Conservation (phyloP, 495 filamentous ascomycete genomes). For the Aspergillus avenaceus region DNA sequence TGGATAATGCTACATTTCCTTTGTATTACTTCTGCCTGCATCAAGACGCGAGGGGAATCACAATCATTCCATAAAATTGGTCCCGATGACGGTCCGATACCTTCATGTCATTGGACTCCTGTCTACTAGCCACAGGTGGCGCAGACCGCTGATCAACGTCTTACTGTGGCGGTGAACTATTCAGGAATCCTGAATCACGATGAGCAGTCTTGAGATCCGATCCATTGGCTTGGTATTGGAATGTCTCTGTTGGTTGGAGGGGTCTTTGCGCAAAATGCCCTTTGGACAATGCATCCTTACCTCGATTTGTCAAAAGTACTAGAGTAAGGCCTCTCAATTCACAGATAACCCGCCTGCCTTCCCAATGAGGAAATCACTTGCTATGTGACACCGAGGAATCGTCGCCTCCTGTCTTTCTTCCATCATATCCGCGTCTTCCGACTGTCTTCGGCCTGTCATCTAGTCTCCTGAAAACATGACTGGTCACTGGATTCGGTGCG, state of each 20-base stretch:
- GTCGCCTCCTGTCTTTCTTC: no score
- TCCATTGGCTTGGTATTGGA: background rate
- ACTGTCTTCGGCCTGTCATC: no score
- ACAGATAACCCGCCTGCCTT: no score
- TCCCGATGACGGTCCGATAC: background rate
- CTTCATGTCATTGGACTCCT: background rate
- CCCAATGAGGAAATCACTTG: no score
- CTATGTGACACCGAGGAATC: no score
- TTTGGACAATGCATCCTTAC: no score
- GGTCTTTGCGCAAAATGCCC: no score
- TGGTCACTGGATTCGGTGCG: no score
- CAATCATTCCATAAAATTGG: background rate
- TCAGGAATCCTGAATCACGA: background rate
- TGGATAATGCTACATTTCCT: background rate
- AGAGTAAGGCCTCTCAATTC: no score
- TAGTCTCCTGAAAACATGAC: no score
- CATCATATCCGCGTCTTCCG: no score
- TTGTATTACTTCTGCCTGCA: background rate
- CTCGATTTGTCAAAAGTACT: no score
- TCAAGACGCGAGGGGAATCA: background rate
- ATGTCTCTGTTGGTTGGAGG: background rate
- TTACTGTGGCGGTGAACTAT: slow-evolving; percentile 10
- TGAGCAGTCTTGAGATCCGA: background rate
- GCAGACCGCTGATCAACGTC: slow-evolving; percentile 2
- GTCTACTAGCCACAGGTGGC: slow-evolving; percentile 6